Evolutionary conservation across 2,329 filamentous ascomycete species (phyloP).

Genomic region (Aspergillus sclerotialis): DNA sequence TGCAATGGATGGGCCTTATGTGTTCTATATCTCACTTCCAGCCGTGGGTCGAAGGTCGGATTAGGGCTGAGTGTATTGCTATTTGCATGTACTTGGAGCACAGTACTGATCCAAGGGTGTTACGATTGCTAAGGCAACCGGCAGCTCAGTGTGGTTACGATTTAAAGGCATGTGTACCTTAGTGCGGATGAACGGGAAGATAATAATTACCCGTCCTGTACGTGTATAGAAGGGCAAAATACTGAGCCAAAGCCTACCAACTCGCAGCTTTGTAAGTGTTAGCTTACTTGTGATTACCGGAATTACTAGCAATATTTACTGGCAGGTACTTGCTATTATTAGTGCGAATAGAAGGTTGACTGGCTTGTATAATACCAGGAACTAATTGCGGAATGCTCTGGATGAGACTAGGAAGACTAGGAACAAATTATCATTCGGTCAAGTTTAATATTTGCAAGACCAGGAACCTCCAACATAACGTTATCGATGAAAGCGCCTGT

Average conservation of each 20-base stretch:
- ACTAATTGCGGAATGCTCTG: too few relatives aligned
- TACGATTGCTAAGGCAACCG: constrained; percentile 16
- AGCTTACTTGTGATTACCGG: too few relatives aligned
- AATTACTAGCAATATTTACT: too few relatives aligned
- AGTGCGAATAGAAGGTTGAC: neutral
- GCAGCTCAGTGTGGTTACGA: constrained; percentile 20
- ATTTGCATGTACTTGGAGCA: constrained; percentile 25
- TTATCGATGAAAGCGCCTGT: neutral
- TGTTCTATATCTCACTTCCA: constrained; percentile 21
- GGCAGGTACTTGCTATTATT: neutral
- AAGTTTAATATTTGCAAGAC: too few relatives aligned
- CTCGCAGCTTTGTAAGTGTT: too few relatives aligned
- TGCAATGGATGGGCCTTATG: constrained; percentile 27
- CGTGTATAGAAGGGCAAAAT: too few relatives aligned
- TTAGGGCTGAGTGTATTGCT: constrained; percentile 20
- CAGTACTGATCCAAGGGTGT: constrained; percentile 13
- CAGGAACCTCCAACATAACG: neutral
- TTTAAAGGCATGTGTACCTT: neutral
- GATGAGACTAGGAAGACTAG: too few relatives aligned
- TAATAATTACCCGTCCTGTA: too few relatives aligned
- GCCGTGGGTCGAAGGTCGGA: constrained; percentile 21
- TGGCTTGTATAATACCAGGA: neutral
- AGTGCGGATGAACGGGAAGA: too few relatives aligned
- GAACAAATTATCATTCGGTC: neutral
- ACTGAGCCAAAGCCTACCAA: too few relatives aligned